Evolutionary conservation across 2,329 filamentous ascomycete genomes (phyloP).

Genomic region (Cytospora schulzeri): DNA sequence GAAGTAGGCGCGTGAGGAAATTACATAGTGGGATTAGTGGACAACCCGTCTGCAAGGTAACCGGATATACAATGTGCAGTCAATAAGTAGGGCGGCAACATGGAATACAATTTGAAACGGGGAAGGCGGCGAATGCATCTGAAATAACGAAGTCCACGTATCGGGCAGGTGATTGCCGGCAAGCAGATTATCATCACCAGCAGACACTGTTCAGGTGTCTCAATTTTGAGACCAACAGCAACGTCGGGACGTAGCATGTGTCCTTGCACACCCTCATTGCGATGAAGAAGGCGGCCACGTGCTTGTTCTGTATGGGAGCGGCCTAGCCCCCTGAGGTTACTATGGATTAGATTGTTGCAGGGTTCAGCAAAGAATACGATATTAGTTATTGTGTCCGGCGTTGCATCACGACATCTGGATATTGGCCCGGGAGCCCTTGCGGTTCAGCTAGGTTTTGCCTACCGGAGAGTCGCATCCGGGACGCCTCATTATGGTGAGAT

Average conservation of each 20-base stretch:
- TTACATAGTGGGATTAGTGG: too few relatives aligned
- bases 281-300: not conserved
- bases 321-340: not conserved
- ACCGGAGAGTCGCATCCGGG: not conserved
- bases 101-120: not conserved
- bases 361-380: not conserved
- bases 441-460: not conserved
- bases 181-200: not conserved
- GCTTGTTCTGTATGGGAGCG: not conserved
- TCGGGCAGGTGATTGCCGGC: not conserved
- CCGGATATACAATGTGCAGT: too few relatives aligned
- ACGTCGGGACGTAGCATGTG: conserved; percentile 9
- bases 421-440: not conserved
- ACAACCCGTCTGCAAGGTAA: too few relatives aligned
- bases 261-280: not conserved
- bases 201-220: not conserved
- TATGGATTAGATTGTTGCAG: not conserved
- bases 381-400: not conserved
- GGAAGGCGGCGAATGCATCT: not conserved
- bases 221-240: not conserved
- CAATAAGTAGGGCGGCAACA: not conserved
- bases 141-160: not conserved
- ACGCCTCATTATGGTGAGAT: not conserved
- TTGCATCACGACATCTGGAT: not conserved
- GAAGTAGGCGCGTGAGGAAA: too few relatives aligned